Conservation (phyloP, 2,329 filamentous ascomycete species). For the Colletotrichum spaethianum region DNA sequence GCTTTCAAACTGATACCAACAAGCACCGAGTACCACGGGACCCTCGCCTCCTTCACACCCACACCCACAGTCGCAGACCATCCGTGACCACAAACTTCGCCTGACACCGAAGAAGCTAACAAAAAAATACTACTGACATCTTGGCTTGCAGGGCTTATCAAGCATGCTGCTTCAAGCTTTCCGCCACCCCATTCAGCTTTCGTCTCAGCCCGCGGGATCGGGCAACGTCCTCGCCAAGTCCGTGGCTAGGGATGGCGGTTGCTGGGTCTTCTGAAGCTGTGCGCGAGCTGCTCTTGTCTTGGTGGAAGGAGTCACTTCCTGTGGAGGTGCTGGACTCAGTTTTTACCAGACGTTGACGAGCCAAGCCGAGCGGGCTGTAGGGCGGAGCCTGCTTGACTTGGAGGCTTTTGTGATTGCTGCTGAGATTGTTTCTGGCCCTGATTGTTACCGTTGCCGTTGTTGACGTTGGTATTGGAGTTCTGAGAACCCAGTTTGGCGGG, state of each 20-base stretch:
- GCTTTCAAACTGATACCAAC: slow-evolving; percentile 21
- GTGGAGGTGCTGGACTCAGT: not conserved
- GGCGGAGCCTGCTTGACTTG: not conserved
- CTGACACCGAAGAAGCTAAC: not conserved
- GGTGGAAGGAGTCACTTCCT: not conserved
- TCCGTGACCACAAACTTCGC: not conserved
- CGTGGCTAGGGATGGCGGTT: not conserved
- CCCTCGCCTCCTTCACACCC: slow-evolving; percentile 11
- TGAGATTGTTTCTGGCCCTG: slow-evolving; percentile 8
- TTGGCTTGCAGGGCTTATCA: slow-evolving; percentile 9
- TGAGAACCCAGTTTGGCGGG: slow-evolving; percentile 4
- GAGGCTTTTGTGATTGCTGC: slow-evolving; percentile 19
- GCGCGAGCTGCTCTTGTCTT: not conserved
- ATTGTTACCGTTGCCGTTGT: not conserved
- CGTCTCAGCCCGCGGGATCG: not conserved
- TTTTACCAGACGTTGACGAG: slow-evolving; percentile 14
- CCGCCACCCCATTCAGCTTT: slow-evolving; percentile 11
- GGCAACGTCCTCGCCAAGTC: not conserved
- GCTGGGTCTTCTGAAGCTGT: not conserved
- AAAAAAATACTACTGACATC: slow-evolving; percentile 1
- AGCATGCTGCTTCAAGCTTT: slow-evolving; percentile 11
- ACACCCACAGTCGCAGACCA: slow-evolving; percentile 2
- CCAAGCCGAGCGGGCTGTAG: slow-evolving; percentile 23
- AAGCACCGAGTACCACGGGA: slow-evolving; percentile 1
- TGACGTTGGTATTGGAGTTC: not conserved